These are phyloP conservation scores for Pleurotus ostreatus DNA, from an alignment of 768 basidiomycete genomes.

Conservation along the genomic window DNA sequence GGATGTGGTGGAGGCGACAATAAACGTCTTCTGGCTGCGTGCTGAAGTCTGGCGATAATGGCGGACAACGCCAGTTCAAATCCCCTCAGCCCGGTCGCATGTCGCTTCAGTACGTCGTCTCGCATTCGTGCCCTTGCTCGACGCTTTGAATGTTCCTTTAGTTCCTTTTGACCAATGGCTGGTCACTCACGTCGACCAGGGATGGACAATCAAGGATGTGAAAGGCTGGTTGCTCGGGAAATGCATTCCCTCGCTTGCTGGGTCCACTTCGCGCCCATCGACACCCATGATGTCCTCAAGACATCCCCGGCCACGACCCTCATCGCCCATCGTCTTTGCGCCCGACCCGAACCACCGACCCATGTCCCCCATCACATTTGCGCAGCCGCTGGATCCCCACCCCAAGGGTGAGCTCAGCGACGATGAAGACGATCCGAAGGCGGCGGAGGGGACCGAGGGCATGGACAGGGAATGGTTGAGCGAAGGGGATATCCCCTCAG, in stretches of 20 bases:
- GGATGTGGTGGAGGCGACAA: too few relatives aligned
- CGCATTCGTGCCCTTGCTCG: not conserved
- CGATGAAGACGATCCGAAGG: conserved; percentile 3
- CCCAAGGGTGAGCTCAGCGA: conserved; percentile 1
- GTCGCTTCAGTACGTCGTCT: conserved; percentile 48
- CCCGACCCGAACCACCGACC: conserved; percentile 35
- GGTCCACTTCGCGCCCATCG: not conserved
- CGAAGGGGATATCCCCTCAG: not conserved
- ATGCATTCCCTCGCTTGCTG: conserved; percentile 34
- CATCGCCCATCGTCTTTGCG: conserved; percentile 72
- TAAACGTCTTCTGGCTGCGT: too few relatives aligned
- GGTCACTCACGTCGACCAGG: conserved; percentile 59
- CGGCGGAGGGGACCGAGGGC: not conserved
- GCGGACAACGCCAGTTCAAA: conserved; percentile 9
- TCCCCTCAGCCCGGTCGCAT: conserved; percentile 40
- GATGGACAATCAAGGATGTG: conserved; percentile 57
- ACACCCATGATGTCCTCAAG: conserved; percentile 9
- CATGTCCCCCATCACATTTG: conserved; percentile 41
- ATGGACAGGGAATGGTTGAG: conserved; percentile 22
- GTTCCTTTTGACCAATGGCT: conserved; percentile 79
- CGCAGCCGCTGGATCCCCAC: conserved; percentile 12
- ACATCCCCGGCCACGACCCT: conserved; percentile 31
- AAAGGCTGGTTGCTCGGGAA: conserved; percentile 63
- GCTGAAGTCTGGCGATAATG: not conserved
- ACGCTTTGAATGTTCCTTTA: conserved; percentile 14